These are phyloP conservation scores for Amniculicola lignicola DNA, from an alignment of 495 filamentous ascomycete genomes.

Conservation along the genomic window DNA sequence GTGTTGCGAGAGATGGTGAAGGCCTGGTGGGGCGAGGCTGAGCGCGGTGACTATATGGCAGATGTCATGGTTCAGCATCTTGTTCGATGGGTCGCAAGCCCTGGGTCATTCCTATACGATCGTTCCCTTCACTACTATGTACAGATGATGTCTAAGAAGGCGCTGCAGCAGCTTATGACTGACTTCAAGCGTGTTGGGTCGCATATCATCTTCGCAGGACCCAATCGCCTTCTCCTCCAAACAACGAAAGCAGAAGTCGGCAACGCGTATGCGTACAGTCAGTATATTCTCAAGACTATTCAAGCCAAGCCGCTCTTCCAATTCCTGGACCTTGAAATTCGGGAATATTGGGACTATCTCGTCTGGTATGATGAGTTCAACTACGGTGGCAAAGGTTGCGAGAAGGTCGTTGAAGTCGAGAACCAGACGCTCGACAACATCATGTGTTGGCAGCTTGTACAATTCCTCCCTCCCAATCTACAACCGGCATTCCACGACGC, in stretches of 20 bases:
- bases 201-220: slow-evolving; percentile 84
- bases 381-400: slow-evolving; percentile 90
- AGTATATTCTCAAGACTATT: slow-evolving; percentile 96
- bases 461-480: slow-evolving; percentile 76
- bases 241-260: slow-evolving; percentile 96
- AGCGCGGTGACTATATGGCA: slow-evolving; percentile 85
- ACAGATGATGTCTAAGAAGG: slow-evolving; percentile 95
- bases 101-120: slow-evolving; percentile 91
- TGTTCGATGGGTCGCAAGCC: slow-evolving; percentile 92
- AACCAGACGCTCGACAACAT: slow-evolving; percentile 85
- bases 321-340: slow-evolving; percentile 96
- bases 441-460: slow-evolving; percentile 97
- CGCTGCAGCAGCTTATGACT: slow-evolving; percentile 92
- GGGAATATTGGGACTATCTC: slow-evolving; percentile 99
- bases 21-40: slow-evolving; percentile 94
- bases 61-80: slow-evolving; percentile 98
- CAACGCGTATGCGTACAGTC: slow-evolving; percentile 92
- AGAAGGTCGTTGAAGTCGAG: slow-evolving; percentile 77
- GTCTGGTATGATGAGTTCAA: slow-evolving; percentile 99
- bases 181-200: slow-evolving; percentile 96
- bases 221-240: slow-evolving; percentile 85
- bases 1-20: slow-evolving; percentile 98
- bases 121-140: slow-evolving; percentile 96
- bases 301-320: slow-evolving; percentile 92
- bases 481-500: slow-evolving; percentile 87